Conservation (phyloP, 192 early-diverging fungal genomes). For the Coemansia sp. region DNA sequence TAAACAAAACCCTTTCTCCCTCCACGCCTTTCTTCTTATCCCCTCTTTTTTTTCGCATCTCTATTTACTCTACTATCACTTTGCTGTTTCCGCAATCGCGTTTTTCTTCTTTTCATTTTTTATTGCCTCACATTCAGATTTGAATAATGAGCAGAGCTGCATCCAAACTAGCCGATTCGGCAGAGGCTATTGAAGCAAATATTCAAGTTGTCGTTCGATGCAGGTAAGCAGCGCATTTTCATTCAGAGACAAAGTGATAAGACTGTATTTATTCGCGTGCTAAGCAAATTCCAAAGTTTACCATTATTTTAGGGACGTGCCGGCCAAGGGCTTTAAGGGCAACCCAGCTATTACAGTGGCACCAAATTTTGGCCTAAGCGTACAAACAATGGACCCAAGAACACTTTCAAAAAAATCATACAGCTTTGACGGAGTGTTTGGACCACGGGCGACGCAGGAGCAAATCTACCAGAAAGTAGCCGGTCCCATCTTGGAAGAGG, state of each 20-base stretch:
- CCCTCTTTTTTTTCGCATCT: slow-evolving; percentile 19
- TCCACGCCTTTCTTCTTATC: slow-evolving; percentile 9
- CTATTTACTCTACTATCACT: slow-evolving; percentile 3
- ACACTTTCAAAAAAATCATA: slow-evolving; percentile 35
- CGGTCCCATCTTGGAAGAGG: slow-evolving; percentile 80
- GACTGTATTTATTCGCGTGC: neutral
- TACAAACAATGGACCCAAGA: slow-evolving; percentile 52
- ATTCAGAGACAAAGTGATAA: neutral
- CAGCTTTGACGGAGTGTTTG: slow-evolving; percentile 91
- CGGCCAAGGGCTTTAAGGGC: neutral
- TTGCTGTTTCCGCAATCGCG: neutral
- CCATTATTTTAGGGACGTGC: slow-evolving; percentile 21
- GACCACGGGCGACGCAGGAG: slow-evolving; percentile 71
- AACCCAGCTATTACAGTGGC: slow-evolving; percentile 59
- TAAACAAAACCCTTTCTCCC: slow-evolving; percentile 7
- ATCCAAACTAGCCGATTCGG: slow-evolving; percentile 12
- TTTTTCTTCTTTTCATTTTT: neutral
- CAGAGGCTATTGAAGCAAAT: slow-evolving; percentile 66
- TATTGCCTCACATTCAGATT: neutral
- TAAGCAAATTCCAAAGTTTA: neutral
- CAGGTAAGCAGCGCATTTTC: slow-evolving; percentile 55
- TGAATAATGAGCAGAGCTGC: slow-evolving; percentile 9
- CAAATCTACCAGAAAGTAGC: slow-evolving; percentile 78
- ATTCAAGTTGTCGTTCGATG: slow-evolving; percentile 82
- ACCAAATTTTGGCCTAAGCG: slow-evolving; percentile 60